Conservation (phyloP, 1,284 basidiomycete species). For the Papiliotrema fonsecae region DNA sequence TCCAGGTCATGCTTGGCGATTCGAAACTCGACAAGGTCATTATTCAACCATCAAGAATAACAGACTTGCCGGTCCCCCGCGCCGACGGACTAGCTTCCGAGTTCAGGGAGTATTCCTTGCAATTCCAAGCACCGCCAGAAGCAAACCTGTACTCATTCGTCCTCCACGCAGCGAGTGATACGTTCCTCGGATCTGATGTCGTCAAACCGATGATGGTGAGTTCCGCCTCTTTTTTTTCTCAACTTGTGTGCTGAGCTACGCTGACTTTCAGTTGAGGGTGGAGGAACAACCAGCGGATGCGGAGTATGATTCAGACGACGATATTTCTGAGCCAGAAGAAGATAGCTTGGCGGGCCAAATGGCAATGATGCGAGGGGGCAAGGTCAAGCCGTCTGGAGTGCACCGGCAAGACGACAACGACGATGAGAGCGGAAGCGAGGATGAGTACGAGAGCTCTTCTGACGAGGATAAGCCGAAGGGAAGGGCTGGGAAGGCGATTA, state of each 20-base stretch:
- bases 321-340: constrained; percentile 94
- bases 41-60: constrained; percentile 80
- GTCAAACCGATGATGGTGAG: constrained; percentile 64
- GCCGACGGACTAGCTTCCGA: constrained; percentile 56
- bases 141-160: constrained; percentile 87
- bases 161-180: constrained; percentile 77
- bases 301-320: constrained; percentile 58
- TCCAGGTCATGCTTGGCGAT: constrained; percentile 89
- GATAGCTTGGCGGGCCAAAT: constrained; percentile 95
- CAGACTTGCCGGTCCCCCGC: constrained; percentile 68
- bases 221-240: too few relatives aligned
- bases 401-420: constrained; percentile 52
- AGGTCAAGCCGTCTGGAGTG: constrained; percentile 63
- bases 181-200: constrained; percentile 78
- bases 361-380: constrained; percentile 90
- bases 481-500: constrained; percentile 24
- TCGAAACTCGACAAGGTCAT: constrained; percentile 84
- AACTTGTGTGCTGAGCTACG: not conserved
- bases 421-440: constrained; percentile 52
- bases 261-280: constrained; percentile 63
- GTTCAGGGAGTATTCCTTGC: constrained; percentile 78
- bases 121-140: constrained; percentile 89
- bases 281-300: constrained; percentile 65
- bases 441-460: constrained; percentile 37
- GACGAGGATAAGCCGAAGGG: constrained; percentile 15